Evolutionary conservation across 2,329 filamentous ascomycete genomes (phyloP), one percentile per base, ranked within the genome.

Genomic region (Thelonectria discophora): DNA sequence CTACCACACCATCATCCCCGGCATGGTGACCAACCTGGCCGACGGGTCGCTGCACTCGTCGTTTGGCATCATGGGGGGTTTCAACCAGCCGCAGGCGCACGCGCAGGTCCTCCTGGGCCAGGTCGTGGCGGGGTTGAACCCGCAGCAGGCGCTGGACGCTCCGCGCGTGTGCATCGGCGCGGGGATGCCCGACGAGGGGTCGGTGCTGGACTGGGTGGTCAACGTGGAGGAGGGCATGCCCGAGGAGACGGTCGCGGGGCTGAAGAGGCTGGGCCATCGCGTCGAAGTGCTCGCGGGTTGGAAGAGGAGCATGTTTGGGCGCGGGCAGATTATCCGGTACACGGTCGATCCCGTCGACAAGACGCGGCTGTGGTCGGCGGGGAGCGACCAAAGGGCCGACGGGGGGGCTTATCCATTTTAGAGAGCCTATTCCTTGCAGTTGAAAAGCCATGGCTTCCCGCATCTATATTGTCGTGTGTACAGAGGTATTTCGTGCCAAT

Each of bases 1-100:
- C 0, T 99, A 98, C 78, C 95, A 98, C 77, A 99, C 95, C 55
- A 98, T 99, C 76, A 99, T 99, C 71, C 94, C 95, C 0, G 94
- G 91, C 0, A 85, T 98, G 76, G 88, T 94, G 17, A 98, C 95
- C 0, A 93, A 95, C 68, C 75, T 86, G 17, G 79, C 80, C 5
- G 93, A 96, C 69, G 86, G 87, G 24, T 89, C 86, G 50, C 79
- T 98, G 58, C 92, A 97, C 76, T 90, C 88, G 4, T 91, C 97
- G 0, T 97, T 94, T 72, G 95, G 95, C 55, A 94, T 98, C 62
- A 98, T 98, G 95, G 95, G 95, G 54, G 94, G 93, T 2, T 98
- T 96, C 78, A 98, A 98, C 91, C 95, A 99, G 79, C 95, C 95
- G 0, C 95, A 98, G 77, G 95, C 94, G 20, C 95, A 98, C 63